Conservation (phyloP, 257 asterid species). For the Solanum peruvianum region DNA sequence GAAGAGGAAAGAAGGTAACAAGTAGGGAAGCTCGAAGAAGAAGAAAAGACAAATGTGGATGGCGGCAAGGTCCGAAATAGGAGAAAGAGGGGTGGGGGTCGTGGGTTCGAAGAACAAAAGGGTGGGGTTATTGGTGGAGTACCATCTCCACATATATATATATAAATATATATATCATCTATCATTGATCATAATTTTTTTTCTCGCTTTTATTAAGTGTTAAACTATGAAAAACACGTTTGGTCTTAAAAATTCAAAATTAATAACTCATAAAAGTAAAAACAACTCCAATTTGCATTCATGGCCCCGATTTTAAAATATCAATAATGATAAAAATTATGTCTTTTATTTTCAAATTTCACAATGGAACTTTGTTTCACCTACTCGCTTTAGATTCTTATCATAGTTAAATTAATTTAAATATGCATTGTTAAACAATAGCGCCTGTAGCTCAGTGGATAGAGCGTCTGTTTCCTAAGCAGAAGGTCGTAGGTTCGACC, state of each 20-base stretch:
- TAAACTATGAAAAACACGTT: too few species aligned
- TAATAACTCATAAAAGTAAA: not conserved
- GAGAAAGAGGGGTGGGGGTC: too few species aligned
- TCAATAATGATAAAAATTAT: not conserved
- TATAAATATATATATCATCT: too few species aligned
- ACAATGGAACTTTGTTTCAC: not conserved
- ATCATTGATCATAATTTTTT: too few species aligned
- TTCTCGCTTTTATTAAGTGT: too few species aligned
- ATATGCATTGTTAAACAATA: rapidly evolving
- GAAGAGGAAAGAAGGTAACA: too few species aligned
- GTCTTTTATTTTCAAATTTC: not conserved
- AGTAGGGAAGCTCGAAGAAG: too few species aligned
- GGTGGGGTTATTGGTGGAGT: not conserved
- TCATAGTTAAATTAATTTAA: not conserved
- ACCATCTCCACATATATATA: not conserved
- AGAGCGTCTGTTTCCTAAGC: constrained; percentile 99
- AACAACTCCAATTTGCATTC: not conserved
- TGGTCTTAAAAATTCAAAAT: not conserved
- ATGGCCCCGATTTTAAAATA: not conserved
- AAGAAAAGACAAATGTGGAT: too few species aligned
- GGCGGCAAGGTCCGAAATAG: too few species aligned
- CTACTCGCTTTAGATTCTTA: too few species aligned
- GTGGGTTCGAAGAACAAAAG: too few species aligned
- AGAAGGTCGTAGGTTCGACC: constrained; percentile 97
- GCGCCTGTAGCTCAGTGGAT: constrained; percentile 99